These are phyloP conservation scores for Metschnikowia continentalis DNA, from an alignment of 805 yeast genomes.

Conservation along the genomic window DNA sequence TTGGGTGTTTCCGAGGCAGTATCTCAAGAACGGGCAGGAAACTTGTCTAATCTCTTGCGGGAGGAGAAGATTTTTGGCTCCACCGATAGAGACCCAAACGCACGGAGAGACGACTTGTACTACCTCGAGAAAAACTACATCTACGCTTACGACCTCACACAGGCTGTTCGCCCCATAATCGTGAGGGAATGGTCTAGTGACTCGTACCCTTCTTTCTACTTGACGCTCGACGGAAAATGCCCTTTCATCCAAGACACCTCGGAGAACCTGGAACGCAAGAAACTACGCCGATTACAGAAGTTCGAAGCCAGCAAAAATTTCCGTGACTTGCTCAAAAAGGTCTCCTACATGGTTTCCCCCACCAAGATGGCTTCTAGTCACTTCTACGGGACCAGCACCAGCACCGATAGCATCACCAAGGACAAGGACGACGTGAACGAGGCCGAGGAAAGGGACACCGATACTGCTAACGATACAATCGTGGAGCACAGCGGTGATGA, in stretches of 20 bases:
- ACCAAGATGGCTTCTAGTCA: constrained; percentile 7
- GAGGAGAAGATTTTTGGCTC: constrained; percentile 87
- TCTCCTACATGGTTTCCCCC: constrained; percentile 30
- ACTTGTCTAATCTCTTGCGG: constrained; percentile 52
- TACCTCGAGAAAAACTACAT: constrained; percentile 71
- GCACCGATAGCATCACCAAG: constrained; percentile 13
- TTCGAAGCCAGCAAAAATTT: constrained; percentile 41
- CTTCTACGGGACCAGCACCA: constrained; percentile 11
- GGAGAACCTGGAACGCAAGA: constrained; percentile 38
- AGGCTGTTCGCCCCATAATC: constrained; percentile 74
- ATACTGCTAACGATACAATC: constrained; percentile 11
- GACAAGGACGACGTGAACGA: neutral
- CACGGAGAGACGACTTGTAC: constrained; percentile 78
- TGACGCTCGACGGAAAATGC: constrained; percentile 70
- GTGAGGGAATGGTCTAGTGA: constrained; percentile 71
- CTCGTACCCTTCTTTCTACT: constrained; percentile 51
- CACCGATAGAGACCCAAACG: constrained; percentile 81
- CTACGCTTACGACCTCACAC: constrained; percentile 76
- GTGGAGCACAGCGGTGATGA: constrained; percentile 7
- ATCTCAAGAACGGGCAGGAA: constrained; percentile 18
- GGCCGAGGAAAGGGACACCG: constrained; percentile 8
- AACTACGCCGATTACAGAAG: constrained; percentile 35
- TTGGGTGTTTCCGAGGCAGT: constrained; percentile 35
- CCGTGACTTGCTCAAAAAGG: constrained; percentile 35
- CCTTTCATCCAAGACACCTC: constrained; percentile 69